phyloP scores from a whole-genome alignment of 768 basidiomycete genomes.

The Pulveroboletus ravenelii region DNA sequence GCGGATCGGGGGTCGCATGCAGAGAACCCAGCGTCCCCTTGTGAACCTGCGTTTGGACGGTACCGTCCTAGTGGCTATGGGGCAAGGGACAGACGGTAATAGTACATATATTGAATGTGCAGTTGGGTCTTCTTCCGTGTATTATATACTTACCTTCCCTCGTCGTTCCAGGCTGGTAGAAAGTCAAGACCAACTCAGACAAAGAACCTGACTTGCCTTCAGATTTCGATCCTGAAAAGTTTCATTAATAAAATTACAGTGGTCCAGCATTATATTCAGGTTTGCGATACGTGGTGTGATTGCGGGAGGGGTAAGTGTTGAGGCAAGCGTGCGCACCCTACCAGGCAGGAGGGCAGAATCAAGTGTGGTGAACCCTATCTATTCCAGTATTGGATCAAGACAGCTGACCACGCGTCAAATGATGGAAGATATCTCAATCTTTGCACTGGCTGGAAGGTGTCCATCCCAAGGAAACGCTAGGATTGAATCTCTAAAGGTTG shows the following conservation, averaged over 20 bases:
- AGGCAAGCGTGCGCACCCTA: constrained; percentile 31
- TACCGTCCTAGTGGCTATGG: no score
- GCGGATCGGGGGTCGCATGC: no score
- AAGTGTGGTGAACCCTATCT: background rate
- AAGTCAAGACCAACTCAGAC: no score
- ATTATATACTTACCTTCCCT: no score
- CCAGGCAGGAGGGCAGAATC: constrained; percentile 67
- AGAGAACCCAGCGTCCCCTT: no score
- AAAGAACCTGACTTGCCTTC: constrained; percentile 36
- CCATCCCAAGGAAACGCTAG: constrained; percentile 70
- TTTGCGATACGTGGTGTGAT: constrained; percentile 56
- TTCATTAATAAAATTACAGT: constrained; percentile 75
- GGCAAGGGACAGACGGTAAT: no score
- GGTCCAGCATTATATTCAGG: constrained; percentile 79
- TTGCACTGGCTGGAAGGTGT: constrained; percentile 74
- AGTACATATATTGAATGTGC: no score
- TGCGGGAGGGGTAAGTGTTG: constrained; percentile 36
- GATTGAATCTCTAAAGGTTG: constrained; percentile 48
- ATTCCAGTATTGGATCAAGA: no score
- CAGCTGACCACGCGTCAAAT: constrained; percentile 6
- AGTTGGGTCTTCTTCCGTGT: no score
- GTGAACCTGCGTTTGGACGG: no score
- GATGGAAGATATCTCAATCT: constrained; percentile 44
- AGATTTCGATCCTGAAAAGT: constrained; percentile 19
- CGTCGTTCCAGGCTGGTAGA: no score